Evolutionary conservation across 345 rosid species (phyloP), one percentile per base, ranked within the genome.

Genomic region (Eucalyptus rudis): DNA sequence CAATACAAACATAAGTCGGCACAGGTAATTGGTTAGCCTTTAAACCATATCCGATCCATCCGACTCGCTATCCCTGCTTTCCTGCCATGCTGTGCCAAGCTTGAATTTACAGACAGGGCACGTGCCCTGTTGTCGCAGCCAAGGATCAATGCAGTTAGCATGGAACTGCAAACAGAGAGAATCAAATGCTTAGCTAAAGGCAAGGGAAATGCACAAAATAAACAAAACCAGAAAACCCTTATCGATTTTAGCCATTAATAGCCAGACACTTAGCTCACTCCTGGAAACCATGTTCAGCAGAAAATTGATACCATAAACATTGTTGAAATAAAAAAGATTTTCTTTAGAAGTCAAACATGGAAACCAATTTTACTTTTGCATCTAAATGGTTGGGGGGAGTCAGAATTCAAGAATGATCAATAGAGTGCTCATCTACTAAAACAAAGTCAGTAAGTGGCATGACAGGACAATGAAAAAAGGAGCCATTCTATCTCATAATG

Each of bases 51-150:
- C 96, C 9, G 94, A 93, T 51, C 89, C 93, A 44, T 93, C 96
- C 2, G 95, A 93, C 59, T 93, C 96, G 40, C 92, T 94, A 71
- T 90, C 96, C 89, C 93, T 91, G 93, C 86, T 89, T 89, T 94
- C 95, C 86, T 85, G 95, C 94, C 94, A 92, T 20, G 91, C 92
- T 22, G 93, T 66, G 33, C 94, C 92, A 88, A 93, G 87, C 88
- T 88, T 91, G 44, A 94, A 93, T 90, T 95, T 94, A 88, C 97
- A 95, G 16, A 94, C 95, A 1, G 96, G 97, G 87, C 95, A 95
- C 7, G 95, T 93, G 58, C 96, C 95, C 86, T 91, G 94, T 88
- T 93, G 96, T 89, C 94, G 92, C 86, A 94, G 93, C 96, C 98
- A 96, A 8, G 96, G 96, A 86, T 94, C 95, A 4, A 96, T 94